phyloP scores from a whole-genome alignment of 1,139 yeast species.

The Taphrina sp. region DNA sequence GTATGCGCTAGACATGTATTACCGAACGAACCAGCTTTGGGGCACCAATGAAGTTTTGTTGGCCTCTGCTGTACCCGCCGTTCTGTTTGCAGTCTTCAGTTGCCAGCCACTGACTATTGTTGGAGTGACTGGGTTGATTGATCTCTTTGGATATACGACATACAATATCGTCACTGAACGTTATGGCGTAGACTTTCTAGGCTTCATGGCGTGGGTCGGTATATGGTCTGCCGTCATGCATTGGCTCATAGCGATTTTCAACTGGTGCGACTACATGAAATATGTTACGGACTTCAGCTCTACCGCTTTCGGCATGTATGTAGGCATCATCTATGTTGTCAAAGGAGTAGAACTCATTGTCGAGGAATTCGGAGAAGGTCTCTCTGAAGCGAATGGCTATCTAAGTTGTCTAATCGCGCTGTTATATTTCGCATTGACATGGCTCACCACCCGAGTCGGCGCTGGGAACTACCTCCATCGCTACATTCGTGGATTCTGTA shows the following conservation, averaged over 20 bases:
- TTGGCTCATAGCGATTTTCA: slow-evolving; percentile 65
- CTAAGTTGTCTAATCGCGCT: slow-evolving; percentile 73
- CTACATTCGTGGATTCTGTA: slow-evolving; percentile 62
- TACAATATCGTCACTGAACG: slow-evolving; percentile 68
- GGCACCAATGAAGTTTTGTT: slow-evolving; percentile 88
- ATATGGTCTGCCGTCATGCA: slow-evolving; percentile 89
- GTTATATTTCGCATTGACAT: slow-evolving; percentile 71
- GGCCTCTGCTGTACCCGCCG: slow-evolving; percentile 83
- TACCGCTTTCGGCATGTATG: slow-evolving; percentile 90
- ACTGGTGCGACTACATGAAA: slow-evolving; percentile 65
- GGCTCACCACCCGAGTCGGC: slow-evolving; percentile 62
- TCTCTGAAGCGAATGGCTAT: slow-evolving; percentile 60
- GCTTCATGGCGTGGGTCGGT: slow-evolving; percentile 94
- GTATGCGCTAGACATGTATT: slow-evolving; percentile 94
- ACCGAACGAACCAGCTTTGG: slow-evolving; percentile 75
- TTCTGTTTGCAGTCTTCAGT: slow-evolving; percentile 75
- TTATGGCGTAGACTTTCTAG: slow-evolving; percentile 67
- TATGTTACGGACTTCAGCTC: slow-evolving; percentile 82
- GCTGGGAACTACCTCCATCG: slow-evolving; percentile 61
- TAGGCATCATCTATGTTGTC: slow-evolving; percentile 82
- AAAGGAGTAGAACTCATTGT: slow-evolving; percentile 82
- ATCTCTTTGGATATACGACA: slow-evolving; percentile 88
- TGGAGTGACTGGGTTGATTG: slow-evolving; percentile 91
- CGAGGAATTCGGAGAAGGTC: slow-evolving; percentile 58
- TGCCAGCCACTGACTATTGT: slow-evolving; percentile 95